phyloP scores from a whole-genome alignment of 805 yeast genomes.

The Yamadazyma sp. region DNA sequence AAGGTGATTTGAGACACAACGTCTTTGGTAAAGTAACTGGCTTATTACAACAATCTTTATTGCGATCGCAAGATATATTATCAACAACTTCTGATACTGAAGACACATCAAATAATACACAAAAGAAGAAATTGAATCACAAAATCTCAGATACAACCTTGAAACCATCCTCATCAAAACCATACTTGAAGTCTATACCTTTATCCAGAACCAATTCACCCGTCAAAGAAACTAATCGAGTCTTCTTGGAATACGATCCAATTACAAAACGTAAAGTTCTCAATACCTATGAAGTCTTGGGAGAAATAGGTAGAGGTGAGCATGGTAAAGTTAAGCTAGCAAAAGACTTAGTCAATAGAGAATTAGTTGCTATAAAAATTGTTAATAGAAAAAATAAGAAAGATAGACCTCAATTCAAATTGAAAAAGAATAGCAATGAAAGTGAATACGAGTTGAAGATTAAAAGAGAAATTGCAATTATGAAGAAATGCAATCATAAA shows the following conservation, averaged over 20 bases:
- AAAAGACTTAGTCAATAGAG: slow-evolving; percentile 58
- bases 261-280: slow-evolving; percentile 73
- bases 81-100: slow-evolving; percentile 8
- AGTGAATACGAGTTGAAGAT: slow-evolving; percentile 36
- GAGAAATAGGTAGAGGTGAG: slow-evolving; percentile 92
- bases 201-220: slow-evolving; percentile 15
- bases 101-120: neutral
- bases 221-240: slow-evolving; percentile 81
- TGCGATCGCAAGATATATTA: slow-evolving; percentile 9
- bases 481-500: slow-evolving; percentile 45
- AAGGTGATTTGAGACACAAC: slow-evolving; percentile 18
- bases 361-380: slow-evolving; percentile 87
- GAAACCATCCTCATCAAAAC: slow-evolving; percentile 1
- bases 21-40: slow-evolving; percentile 33
- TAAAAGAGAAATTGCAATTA: slow-evolving; percentile 43
- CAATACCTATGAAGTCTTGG: slow-evolving; percentile 84
- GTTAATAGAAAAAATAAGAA: slow-evolving; percentile 63
- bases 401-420: slow-evolving; percentile 30
- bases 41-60: slow-evolving; percentile 23
- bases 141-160: slow-evolving; percentile 12
- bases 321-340: slow-evolving; percentile 98
- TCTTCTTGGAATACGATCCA: slow-evolving; percentile 86
- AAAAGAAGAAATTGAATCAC: slow-evolving; percentile 1
- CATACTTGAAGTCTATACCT: slow-evolving; percentile 5
- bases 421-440: slow-evolving; percentile 17